Evolutionary conservation across 805 yeast species (phyloP), one percentile per base, ranked within the genome.

Genomic region (Wickerhamiella domercqiae): DNA sequence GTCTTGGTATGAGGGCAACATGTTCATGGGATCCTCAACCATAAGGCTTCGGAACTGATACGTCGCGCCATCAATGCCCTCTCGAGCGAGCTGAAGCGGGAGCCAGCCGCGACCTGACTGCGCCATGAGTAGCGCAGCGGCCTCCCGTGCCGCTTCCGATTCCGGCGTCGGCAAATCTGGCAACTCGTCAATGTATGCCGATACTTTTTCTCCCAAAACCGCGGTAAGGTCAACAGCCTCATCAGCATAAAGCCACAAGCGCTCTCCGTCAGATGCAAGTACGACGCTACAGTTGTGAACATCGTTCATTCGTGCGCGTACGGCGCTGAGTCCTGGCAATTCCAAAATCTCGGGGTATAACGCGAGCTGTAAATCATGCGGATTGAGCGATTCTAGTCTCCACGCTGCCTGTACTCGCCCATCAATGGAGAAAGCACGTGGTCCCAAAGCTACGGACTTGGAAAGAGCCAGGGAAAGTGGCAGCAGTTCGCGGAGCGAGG

Each of bases 261-360:
- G 31, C 71, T 68, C 15, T 70, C 70, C 54, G 79, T 82, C 30
- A 86, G 61, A 73, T 80, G 78, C 26, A 61, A 79, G 84, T 16
- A 78, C 57, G 5, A 94, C 93, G 31, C 37, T 25, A 7, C 83
- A 82, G 50, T 29, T 55, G 50, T 32, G 60, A 38, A 47, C 26
- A 14, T 36, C 47, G 9, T 34, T 28, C 36, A 24, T 33, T 15
- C 45, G 34, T 1, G 50, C 50, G 3, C 40, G 39, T 4, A 43
- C 25, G 21, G 5, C 29, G 25, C 24, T 36, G 21, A 11, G 41
- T 29, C 62, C 57, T 62, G 61, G 31, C 74, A 73, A 43, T 81
- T 93, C 1, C 60, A 61, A 7, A 70, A 87, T 62, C 7, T 78
- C 73, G 1, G 98, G 97, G 51, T 86, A 90, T 28, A 90, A 63